Percentiles rank a stretch among this genome's conserved stretches.
phyloP scores from a whole-genome alignment of 148 eudicot species.

The Rhododendron vialii region DNA sequence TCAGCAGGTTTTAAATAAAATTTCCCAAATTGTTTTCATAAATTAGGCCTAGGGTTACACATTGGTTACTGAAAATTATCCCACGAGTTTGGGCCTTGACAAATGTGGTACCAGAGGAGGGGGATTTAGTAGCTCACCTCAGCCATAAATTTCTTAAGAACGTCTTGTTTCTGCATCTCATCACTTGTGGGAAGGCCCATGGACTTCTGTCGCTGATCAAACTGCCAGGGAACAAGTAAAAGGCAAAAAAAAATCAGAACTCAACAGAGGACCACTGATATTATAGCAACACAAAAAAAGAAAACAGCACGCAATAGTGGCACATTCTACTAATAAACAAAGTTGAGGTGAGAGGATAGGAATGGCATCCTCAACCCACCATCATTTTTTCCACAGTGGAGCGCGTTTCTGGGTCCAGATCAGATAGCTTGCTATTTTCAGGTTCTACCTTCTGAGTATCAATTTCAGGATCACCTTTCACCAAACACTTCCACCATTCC shows the following conservation, averaged over 20 bases:
- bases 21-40: background rate
- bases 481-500: constrained; percentile 88
- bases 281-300: background rate
- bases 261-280: background rate
- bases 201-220: constrained; percentile 81
- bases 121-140: constrained; percentile 37
- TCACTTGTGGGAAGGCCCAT: constrained; percentile 89
- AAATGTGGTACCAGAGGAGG: background rate
- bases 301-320: background rate
- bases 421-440: constrained; percentile 74
- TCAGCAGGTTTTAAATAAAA: background rate
- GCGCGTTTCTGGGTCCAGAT: constrained; percentile 79
- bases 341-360: background rate
- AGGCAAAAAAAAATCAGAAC: background rate
- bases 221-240: constrained; percentile 29
- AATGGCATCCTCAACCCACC: constrained; percentile 33
- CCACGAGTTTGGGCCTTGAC: background rate
- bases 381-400: constrained; percentile 89
- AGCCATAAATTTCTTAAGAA: constrained; percentile 77
- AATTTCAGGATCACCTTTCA: constrained; percentile 83
- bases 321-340: no score
- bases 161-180: constrained; percentile 76
- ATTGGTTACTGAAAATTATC: no score
- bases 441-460: constrained; percentile 94
- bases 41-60: background rate